Evolutionary conservation across 2,329 filamentous ascomycete genomes (phyloP).

Genomic region (Paecilomyces sp.): DNA sequence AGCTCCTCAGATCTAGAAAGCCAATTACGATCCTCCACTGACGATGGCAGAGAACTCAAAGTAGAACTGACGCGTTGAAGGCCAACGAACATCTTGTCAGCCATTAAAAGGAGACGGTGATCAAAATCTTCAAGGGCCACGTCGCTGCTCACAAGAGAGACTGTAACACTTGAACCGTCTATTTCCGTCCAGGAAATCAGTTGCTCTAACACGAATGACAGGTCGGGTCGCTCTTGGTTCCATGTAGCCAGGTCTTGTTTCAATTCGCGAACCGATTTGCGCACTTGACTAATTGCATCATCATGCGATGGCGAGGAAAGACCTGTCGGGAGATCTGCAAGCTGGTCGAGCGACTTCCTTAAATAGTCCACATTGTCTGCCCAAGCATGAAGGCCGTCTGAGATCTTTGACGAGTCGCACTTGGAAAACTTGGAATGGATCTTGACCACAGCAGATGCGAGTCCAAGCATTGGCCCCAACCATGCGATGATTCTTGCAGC

Average conservation of each 20-base stretch:
- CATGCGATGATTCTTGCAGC: conserved; percentile 42
- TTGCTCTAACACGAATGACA: conserved; percentile 60
- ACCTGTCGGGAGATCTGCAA: conserved; percentile 46
- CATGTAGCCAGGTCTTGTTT: conserved; percentile 37
- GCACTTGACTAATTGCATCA: conserved; percentile 19
- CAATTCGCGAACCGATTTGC: conserved; percentile 21
- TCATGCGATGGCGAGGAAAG: conserved; percentile 34
- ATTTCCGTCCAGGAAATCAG: conserved; percentile 57
- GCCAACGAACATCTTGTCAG: conserved; percentile 70
- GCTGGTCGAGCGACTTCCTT: conserved; percentile 32
- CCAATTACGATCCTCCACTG: conserved; percentile 58
- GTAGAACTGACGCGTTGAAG: conserved; percentile 64
- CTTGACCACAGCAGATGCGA: conserved; percentile 55
- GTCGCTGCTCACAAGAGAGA: conserved; percentile 8
- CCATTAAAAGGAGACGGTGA: conserved; percentile 53
- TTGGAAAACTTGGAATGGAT: conserved; percentile 61
- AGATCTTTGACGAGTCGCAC: conserved; percentile 39
- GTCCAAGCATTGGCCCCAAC: conserved; percentile 61
- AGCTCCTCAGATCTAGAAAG: conserved; percentile 50
- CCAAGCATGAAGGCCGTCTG: conserved; percentile 46
- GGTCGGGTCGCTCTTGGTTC: conserved; percentile 45
- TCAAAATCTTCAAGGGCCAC: conserved; percentile 44
- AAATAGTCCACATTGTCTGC: conserved; percentile 42
- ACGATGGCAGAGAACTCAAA: conserved; percentile 48
- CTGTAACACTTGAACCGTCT: conserved; percentile 12